Evolutionary conservation across 805 yeast species (phyloP).

Genomic region (Saccharomyces kudriavzevii): DNA sequence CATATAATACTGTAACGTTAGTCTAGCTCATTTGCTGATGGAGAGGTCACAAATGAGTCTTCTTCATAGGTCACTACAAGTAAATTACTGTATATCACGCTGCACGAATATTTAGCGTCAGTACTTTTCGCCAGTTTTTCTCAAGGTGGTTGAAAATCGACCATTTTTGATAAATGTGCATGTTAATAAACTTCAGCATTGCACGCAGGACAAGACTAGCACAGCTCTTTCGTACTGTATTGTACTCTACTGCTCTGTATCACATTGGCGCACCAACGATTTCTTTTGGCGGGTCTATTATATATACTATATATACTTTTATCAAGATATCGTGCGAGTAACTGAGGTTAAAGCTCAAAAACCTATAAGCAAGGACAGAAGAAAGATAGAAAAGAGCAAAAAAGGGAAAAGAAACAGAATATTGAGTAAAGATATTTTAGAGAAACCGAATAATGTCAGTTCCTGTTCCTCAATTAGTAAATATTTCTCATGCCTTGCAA

Average conservation of each 20-base stretch:
- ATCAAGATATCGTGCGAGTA: background rate
- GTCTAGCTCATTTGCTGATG: background rate
- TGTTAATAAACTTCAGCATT: background rate
- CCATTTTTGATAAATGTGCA: background rate
- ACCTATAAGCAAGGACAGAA: background rate
- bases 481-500: conserved; percentile 27
- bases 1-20: background rate
- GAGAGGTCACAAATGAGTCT: no score
- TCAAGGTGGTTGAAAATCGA: background rate
- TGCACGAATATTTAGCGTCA: background rate
- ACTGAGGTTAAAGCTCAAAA: background rate
- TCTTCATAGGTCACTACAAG: background rate
- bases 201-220: background rate
- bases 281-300: background rate
- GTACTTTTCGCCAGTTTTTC: background rate
- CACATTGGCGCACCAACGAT: background rate
- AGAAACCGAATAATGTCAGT: conserved; percentile 10
- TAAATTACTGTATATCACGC: background rate
- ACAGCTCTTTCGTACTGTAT: background rate
- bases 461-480: conserved; percentile 27
- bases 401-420: background rate
- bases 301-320: background rate
- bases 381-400: background rate
- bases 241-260: background rate
- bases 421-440: background rate